Base-by-base conservation (phyloP, 176 grass and related monocot species). In the Oryza glumipatula region DNA sequence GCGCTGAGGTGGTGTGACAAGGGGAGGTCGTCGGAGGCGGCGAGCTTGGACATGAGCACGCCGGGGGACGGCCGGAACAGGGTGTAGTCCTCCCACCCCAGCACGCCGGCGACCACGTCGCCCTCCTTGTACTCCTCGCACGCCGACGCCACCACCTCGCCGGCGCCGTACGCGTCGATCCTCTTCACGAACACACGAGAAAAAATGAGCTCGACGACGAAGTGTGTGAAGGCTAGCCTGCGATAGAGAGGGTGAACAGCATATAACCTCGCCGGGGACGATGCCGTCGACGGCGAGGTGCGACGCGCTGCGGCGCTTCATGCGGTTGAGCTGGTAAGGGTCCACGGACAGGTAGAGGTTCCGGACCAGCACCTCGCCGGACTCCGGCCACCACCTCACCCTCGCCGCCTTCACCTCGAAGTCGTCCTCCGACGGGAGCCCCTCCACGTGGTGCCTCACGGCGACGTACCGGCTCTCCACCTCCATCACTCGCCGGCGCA, bases 261-360 rank as follows among this genome's bases (percentile, higher is more conserved):
- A 0, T 1, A 80, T 76, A 1, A 89, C 92, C 82, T 92, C 68
- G 21, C 84, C 87, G 7, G 87, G 89, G 12, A 80, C 11, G 67
- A 94, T 71, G 46, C 75, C 17, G 23, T 85, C 43, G 64, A 65
- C 15, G 61, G 78, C 5, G 70, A n/a, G 23, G 67, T 92, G 89
- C 7, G 92, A 89, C 0, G 89, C 39, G 82, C 82, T 89, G 38
- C 2, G 49, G 7, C 52, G n/a, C 65, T 91, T 94, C 89, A 92
- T 92, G 77, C 78, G 87, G 84, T 89, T 88, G 92, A 92, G 78
- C 87, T 94, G 89, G 89, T 89, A 94, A 0, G 92, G 89, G 43
- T 94, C 92, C 78, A 94, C 11, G 74, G 89, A 94, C 1, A 94
- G 2, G 84, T 80, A 94, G 1, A 77, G 32, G 85, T 94, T 94